These are phyloP conservation scores for Colletotrichum acutatum DNA, from an alignment of 2,329 filamentous ascomycete species.

Conservation along the genomic window DNA sequence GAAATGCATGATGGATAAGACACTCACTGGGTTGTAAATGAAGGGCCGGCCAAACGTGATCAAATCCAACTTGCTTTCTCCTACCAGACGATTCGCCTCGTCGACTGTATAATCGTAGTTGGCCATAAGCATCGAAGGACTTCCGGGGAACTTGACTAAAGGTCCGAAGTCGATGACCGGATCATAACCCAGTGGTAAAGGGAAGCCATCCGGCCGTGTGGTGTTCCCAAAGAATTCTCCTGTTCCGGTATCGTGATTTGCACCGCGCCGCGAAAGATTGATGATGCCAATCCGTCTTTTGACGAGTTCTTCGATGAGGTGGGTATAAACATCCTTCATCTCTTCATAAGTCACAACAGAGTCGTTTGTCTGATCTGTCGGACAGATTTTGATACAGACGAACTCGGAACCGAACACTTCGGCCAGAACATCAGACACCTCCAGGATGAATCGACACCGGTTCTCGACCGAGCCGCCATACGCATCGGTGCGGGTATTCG, in stretches of 20 bases:
- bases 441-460: slow-evolving; percentile 57
- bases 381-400: slow-evolving; percentile 58
- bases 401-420: slow-evolving; percentile 39
- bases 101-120: slow-evolving; percentile 24
- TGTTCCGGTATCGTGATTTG: background rate
- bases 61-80: slow-evolving; percentile 15
- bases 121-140: slow-evolving; percentile 8
- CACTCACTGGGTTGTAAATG: slow-evolving; percentile 25
- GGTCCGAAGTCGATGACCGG: slow-evolving; percentile 16
- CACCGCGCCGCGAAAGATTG: slow-evolving; percentile 48
- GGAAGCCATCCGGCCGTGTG: background rate
- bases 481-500: slow-evolving; percentile 60
- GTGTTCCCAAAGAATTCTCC: background rate
- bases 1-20: background rate
- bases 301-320: slow-evolving; percentile 58
- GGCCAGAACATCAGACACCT: slow-evolving; percentile 51
- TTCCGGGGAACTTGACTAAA: slow-evolving; percentile 10
- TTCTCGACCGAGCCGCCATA: slow-evolving; percentile 64
- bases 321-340: slow-evolving; percentile 48
- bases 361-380: slow-evolving; percentile 60
- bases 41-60: slow-evolving; percentile 21
- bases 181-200: slow-evolving; percentile 3
- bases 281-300: slow-evolving; percentile 59
- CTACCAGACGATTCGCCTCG: slow-evolving; percentile 6
- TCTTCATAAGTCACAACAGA: slow-evolving; percentile 44